Conservation (phyloP, 441 rosid species). For the Isatis lusitanica region DNA sequence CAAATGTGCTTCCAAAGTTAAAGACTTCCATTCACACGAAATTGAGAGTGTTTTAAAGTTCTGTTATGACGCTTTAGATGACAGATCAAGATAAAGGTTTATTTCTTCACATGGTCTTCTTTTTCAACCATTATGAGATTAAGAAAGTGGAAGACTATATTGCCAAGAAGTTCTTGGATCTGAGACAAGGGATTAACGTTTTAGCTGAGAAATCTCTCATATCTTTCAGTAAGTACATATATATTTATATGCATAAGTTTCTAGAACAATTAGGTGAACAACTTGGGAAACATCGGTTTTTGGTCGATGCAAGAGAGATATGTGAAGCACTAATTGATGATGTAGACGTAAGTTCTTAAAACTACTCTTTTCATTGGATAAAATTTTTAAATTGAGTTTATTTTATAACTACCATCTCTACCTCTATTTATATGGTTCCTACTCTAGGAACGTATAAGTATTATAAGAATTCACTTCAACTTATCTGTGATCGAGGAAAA, state of each 20-base stretch:
- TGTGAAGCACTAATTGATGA: background rate
- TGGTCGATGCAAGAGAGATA: background rate
- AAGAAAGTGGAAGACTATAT: background rate
- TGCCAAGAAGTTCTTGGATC: background rate
- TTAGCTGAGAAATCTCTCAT: background rate
- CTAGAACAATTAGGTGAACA: background rate
- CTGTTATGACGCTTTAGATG: background rate
- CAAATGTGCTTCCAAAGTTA: background rate
- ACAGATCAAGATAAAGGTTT: background rate
- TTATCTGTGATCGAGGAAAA: too few relatives aligned
- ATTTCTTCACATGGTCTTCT: background rate
- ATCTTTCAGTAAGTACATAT: background rate
- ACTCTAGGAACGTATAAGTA: too few relatives aligned
- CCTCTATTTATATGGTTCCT: too few relatives aligned
- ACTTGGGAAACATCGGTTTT: background rate
- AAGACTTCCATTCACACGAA: background rate
- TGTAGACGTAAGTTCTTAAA: too few relatives aligned
- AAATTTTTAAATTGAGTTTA: too few relatives aligned
- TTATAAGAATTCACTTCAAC: too few relatives aligned
- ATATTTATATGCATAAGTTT: background rate
- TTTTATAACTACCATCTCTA: too few relatives aligned
- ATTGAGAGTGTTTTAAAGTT: background rate
- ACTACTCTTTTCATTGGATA: too few relatives aligned
- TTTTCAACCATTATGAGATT: background rate
- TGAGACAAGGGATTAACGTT: background rate